Percentiles rank a stretch among this genome's conserved stretches.
These are phyloP conservation scores for Beauveria rudraprayagi DNA, from an alignment of 2,329 filamentous ascomycete species.

Conservation along the genomic window DNA sequence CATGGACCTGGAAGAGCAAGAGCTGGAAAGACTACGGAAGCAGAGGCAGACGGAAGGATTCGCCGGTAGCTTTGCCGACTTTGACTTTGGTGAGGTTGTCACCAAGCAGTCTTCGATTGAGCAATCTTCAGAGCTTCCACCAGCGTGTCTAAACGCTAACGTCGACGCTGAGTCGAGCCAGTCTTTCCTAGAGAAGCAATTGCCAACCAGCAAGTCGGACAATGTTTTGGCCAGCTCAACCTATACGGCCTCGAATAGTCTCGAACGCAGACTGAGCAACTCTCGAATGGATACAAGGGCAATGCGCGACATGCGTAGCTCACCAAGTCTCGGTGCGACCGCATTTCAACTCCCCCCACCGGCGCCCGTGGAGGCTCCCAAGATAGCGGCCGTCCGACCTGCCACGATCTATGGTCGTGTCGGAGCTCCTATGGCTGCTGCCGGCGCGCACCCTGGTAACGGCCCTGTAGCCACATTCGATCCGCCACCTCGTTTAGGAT, in stretches of 20 bases:
- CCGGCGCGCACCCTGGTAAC: constrained; percentile 2
- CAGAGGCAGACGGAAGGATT: constrained; percentile 24
- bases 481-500: constrained; percentile 4
- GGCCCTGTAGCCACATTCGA: background rate
- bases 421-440: background rate
- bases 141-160: background rate
- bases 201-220: background rate
- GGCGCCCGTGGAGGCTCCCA: background rate
- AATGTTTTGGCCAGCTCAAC: background rate
- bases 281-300: background rate
- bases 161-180: background rate
- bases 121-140: background rate
- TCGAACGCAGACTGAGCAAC: background rate
- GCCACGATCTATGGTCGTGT: constrained; percentile 1
- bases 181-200: background rate
- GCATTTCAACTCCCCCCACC: background rate
- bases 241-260: background rate
- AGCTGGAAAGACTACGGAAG: constrained; percentile 17
- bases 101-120: constrained; percentile 14
- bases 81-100: constrained; percentile 29
- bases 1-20: constrained; percentile 35
- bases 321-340: background rate
- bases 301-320: background rate
- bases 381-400: background rate
- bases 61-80: constrained; percentile 29